phyloP scores from a whole-genome alignment of 2,329 filamentous ascomycete genomes.

The Neofusicoccum sp. region DNA sequence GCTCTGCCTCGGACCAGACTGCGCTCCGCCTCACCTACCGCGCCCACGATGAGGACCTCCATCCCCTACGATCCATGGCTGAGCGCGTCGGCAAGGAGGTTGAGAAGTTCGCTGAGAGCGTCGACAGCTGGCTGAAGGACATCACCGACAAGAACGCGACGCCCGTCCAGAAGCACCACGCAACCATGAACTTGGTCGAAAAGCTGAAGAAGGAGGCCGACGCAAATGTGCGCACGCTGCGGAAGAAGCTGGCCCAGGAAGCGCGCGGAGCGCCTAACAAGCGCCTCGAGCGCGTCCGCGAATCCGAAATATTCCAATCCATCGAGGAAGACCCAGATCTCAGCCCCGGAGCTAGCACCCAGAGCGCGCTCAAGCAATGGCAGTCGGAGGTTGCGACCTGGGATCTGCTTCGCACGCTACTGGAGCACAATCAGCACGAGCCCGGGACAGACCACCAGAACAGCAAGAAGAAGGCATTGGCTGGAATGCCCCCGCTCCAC shows the following conservation, averaged over 20 bases:
- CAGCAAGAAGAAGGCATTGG: slow-evolving; percentile 34
- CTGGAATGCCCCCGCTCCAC: slow-evolving; percentile 24
- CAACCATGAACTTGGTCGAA: slow-evolving; percentile 36
- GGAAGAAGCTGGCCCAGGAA: slow-evolving; percentile 44
- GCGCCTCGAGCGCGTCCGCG: slow-evolving; percentile 25
- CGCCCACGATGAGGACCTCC: slow-evolving; percentile 46
- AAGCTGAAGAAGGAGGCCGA: slow-evolving; percentile 52
- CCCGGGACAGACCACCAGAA: slow-evolving; percentile 32
- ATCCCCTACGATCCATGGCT: slow-evolving; percentile 62
- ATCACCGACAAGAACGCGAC: slow-evolving; percentile 29
- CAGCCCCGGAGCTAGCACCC: slow-evolving; percentile 24
- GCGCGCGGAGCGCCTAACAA: slow-evolving; percentile 33
- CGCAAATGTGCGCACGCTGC: slow-evolving; percentile 47
- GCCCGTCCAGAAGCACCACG: slow-evolving; percentile 58
- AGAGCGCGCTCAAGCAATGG: slow-evolving; percentile 59
- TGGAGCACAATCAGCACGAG: slow-evolving; percentile 63
- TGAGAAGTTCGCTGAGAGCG: slow-evolving; percentile 77
- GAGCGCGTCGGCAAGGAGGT: slow-evolving; percentile 76
- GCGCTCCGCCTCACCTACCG: slow-evolving; percentile 22
- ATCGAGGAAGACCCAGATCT: slow-evolving; percentile 29
- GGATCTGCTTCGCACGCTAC: slow-evolving; percentile 75
- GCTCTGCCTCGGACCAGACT: slow-evolving; percentile 20
- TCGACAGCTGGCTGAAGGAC: slow-evolving; percentile 65
- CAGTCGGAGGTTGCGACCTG: slow-evolving; percentile 87
- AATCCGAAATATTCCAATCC: slow-evolving; percentile 22